Base-by-base conservation (phyloP, 371 early-diverging fungal species). In the Chytridium lagenaria region DNA sequence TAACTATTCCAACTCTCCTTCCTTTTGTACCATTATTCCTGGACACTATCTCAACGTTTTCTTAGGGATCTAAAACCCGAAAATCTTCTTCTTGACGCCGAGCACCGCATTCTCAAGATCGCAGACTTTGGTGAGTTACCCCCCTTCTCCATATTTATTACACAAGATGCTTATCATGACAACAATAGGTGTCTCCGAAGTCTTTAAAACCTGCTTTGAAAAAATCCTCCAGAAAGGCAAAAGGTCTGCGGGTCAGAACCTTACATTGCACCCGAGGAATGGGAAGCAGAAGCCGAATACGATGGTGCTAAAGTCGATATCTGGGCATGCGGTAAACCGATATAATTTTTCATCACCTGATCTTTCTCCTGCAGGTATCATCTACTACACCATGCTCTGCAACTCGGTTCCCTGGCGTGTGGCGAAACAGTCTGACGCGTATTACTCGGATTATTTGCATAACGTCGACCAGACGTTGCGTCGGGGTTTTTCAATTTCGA, bases 91-190 rank as follows among this genome's bases (percentile, higher is more conserved):
- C 77, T 99, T 67, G 94, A 95, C 61, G 81, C 80, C 1, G 83
- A 84, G n/a, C 90, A 92, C 63, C 90, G 90, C 37, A 81, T 80
- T 1, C 77, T 99, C 59, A 99, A 99, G 84, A 97, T 99, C 75
- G 94, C 97, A 12, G 99, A 99, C 83, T 99, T 99, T 90, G 98
- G 99, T 81, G 70, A 28, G 76, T 36, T 28, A 0, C 44, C 36
- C 34, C n/a, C 7, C 16, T 22, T 59, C 33, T 22, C 34, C 64
- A 19, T n/a, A 61, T 26, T 31, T 1, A 40, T 38, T 22, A 38
- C 37, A 26, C 28, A 64, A 49, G 16, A 38, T 33, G 37, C 34
- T 50, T 61, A n/a, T n/a, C n/a, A n/a, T n/a, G n/a, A n/a, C n/a
- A n/a, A 50, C 50, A 33, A n/a, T 10, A 65, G 83, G 84, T 37